Evolutionary conservation across 192 early-diverging fungal genomes (phyloP).

Genomic region (Coemansia sp.): DNA sequence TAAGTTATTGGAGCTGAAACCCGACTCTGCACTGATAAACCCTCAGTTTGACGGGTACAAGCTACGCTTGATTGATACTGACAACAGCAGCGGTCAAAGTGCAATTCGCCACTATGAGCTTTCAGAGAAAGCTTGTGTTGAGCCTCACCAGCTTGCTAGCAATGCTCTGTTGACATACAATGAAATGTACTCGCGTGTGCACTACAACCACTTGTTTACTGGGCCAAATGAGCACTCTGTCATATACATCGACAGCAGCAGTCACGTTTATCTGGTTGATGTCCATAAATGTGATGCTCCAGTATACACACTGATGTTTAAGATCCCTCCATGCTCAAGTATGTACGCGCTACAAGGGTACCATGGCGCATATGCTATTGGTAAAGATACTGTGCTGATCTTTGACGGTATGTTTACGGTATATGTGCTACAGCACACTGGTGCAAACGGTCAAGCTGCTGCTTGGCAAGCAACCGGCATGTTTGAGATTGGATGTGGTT

Average conservation of each 20-base stretch:
- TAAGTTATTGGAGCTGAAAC: conserved; percentile 21
- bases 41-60: conserved; percentile 73
- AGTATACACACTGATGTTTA: conserved; percentile 20
- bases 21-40: conserved; percentile 55
- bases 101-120: conserved; percentile 6
- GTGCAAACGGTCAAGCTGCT: background rate
- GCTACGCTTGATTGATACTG: conserved; percentile 56
- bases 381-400: conserved; percentile 12
- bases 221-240: conserved; percentile 43
- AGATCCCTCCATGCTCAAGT: conserved; percentile 16
- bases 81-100: background rate
- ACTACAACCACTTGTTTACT: conserved; percentile 64
- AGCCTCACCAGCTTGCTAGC: conserved; percentile 43
- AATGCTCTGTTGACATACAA: conserved; percentile 60
- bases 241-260: conserved; percentile 14
- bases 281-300: background rate
- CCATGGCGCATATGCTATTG: conserved; percentile 22
- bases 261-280: conserved; percentile 16
- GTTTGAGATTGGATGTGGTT: conserved; percentile 33
- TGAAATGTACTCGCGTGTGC: conserved; percentile 61
- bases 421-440: conserved; percentile 21
- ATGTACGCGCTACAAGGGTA: conserved; percentile 30
- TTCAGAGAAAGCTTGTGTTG: conserved; percentile 2
- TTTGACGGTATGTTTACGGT: conserved; percentile 38
- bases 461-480: conserved; percentile 20